These are phyloP conservation scores for Phytophthora brassicae DNA, from an alignment of 352 stramenopile genomes.

Conservation along the genomic window DNA sequence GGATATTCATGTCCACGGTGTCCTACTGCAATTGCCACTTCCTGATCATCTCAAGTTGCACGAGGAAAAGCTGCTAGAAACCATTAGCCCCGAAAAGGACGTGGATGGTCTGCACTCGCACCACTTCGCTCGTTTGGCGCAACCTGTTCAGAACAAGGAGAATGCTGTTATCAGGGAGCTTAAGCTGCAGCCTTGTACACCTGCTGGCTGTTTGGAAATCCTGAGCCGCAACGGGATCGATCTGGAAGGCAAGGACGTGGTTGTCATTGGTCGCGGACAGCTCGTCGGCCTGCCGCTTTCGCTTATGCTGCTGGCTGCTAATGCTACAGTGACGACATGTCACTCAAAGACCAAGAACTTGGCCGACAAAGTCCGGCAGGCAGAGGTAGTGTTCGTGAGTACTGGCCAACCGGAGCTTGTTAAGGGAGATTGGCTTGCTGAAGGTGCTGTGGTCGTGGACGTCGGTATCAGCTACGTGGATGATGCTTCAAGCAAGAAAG, in stretches of 20 bases:
- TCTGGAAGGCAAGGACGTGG: slow-evolving; percentile 94
- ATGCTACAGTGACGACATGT: slow-evolving; percentile 97
- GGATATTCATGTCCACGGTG: slow-evolving; percentile 91
- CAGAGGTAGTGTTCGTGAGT: slow-evolving; percentile 97
- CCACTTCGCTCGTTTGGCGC: slow-evolving; percentile 94
- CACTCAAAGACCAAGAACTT: slow-evolving; percentile 92
- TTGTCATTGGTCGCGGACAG: slow-evolving; percentile 96
- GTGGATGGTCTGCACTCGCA: slow-evolving; percentile 98
- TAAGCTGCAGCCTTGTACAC: slow-evolving; percentile 91
- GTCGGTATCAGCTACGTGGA: slow-evolving; percentile 99
- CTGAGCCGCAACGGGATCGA: slow-evolving; percentile 74
- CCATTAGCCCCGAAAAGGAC: slow-evolving; percentile 94
- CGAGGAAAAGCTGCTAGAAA: slow-evolving; percentile 91
- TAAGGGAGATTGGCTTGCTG: slow-evolving; percentile 96
- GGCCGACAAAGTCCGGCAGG: slow-evolving; percentile 59
- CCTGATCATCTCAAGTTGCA: slow-evolving; percentile 57
- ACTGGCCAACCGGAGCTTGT: slow-evolving; percentile 94
- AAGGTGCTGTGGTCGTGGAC: slow-evolving; percentile 97
- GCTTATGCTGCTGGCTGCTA: slow-evolving; percentile 92
- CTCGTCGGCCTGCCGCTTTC: slow-evolving; percentile 97
- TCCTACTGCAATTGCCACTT: slow-evolving; percentile 93
- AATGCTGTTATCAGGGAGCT: slow-evolving; percentile 28
- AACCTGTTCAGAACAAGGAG: slow-evolving; percentile 21
- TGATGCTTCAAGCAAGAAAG: slow-evolving; percentile 56
- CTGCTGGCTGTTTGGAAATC: slow-evolving; percentile 79